These are phyloP conservation scores for Dendrocalamus latiflorus DNA, from an alignment of 202 grass and related monocot species.

Conservation along the genomic window DNA sequence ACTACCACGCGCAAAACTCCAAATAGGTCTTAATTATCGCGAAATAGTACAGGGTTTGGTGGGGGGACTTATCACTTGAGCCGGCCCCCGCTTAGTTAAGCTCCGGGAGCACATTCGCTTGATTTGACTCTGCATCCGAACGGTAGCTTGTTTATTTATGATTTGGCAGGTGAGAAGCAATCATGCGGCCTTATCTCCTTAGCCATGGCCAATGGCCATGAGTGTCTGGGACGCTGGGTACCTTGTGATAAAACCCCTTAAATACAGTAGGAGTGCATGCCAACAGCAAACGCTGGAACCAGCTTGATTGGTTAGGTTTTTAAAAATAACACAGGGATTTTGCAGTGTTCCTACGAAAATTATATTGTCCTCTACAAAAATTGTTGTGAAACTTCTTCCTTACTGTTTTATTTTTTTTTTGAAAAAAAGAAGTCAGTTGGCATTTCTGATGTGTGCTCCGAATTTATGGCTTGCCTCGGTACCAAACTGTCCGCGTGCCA, in stretches of 20 bases:
- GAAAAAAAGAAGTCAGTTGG: background rate
- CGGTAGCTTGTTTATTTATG: background rate
- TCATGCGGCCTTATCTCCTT: background rate
- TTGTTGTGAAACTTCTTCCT: too few species aligned
- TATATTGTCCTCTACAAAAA: accelerated
- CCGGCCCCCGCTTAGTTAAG: background rate
- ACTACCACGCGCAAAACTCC: background rate
- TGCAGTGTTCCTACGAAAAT: background rate
- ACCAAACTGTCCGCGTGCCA: background rate
- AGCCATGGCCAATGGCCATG: too few species aligned
- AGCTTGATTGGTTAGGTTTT: background rate
- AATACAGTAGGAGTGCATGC: background rate
- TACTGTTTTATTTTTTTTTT: too few species aligned
- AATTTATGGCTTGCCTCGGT: background rate
- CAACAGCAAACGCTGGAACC: background rate
- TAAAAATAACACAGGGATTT: background rate
- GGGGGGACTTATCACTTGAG: background rate
- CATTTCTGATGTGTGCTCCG: background rate
- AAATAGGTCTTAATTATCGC: background rate
- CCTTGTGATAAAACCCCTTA: background rate
- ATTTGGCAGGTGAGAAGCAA: conserved; percentile 6
- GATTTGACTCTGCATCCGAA: background rate
- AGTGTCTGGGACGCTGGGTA: background rate
- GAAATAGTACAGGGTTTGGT: background rate
- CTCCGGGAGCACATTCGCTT: background rate